These are phyloP conservation scores for Francoa sonchifolia DNA, from an alignment of 441 rosid species.

Conservation along the genomic window DNA sequence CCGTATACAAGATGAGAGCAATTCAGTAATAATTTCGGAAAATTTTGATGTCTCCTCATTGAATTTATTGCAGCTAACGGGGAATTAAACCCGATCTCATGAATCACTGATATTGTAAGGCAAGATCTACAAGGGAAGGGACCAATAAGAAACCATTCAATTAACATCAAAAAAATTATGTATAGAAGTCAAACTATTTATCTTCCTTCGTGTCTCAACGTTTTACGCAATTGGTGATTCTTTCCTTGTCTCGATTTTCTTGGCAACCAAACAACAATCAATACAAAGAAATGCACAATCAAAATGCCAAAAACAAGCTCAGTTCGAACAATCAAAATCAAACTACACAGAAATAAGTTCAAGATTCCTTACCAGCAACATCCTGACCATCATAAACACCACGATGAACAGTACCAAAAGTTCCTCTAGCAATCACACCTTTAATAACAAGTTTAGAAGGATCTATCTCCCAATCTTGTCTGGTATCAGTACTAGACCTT, in stretches of 20 bases:
- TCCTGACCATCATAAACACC: slow-evolving; percentile 20
- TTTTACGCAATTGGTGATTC: too few species aligned
- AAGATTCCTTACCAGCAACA: slow-evolving; percentile 16
- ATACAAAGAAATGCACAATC: slow-evolving; percentile 1
- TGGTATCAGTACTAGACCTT: slow-evolving; percentile 10
- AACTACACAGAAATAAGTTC: not conserved
- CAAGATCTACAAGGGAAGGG: slow-evolving; percentile 17
- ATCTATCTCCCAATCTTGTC: slow-evolving; percentile 23
- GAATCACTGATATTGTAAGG: slow-evolving; percentile 32
- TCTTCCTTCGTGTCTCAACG: too few species aligned
- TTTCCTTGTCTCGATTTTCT: slow-evolving; percentile 3
- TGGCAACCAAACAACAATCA: slow-evolving; percentile 1
- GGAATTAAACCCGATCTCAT: slow-evolving; percentile 27
- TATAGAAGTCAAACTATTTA: not conserved
- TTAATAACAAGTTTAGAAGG: slow-evolving; percentile 18
- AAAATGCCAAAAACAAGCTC: slow-evolving; percentile 5
- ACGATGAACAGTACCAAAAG: slow-evolving; percentile 23
- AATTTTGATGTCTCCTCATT: slow-evolving; percentile 8
- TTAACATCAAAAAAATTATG: not conserved
- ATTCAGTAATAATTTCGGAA: slow-evolving; percentile 12
- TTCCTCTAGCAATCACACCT: slow-evolving; percentile 18
- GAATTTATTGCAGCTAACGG: slow-evolving; percentile 23
- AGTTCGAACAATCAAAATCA: not conserved
- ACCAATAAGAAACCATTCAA: too few species aligned
- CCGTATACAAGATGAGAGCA: slow-evolving; percentile 10